phyloP scores from a whole-genome alignment of 164 flowering plant genomes.

The Vitis rupestris region DNA sequence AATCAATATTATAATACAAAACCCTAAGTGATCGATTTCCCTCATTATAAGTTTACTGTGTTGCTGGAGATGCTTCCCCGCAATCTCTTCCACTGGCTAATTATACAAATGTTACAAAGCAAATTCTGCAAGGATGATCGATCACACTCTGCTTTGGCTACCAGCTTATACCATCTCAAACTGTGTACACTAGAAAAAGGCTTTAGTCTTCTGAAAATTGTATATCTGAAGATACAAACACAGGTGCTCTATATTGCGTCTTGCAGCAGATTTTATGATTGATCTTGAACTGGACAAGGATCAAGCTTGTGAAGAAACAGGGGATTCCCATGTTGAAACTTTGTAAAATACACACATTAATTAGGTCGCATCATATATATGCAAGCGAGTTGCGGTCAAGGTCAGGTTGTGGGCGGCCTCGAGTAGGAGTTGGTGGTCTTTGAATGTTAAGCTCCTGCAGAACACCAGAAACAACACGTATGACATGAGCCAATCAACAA shows the following conservation, averaged over 20 bases:
- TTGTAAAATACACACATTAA: not conserved
- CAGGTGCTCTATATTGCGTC: not conserved
- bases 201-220: constrained; percentile 6
- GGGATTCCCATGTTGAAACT: not conserved
- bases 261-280: not conserved
- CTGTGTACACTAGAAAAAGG: constrained; percentile 7
- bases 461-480: not conserved
- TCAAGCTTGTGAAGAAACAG: not conserved
- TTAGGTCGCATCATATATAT: constrained; percentile 50
- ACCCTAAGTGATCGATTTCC: constrained; percentile 3
- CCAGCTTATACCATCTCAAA: constrained; percentile 9
- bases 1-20: constrained; percentile 21
- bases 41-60: constrained; percentile 4
- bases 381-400: constrained; percentile 88
- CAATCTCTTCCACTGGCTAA: constrained; percentile 2
- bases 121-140: not conserved
- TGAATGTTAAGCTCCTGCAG: constrained; percentile 91
- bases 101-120: constrained; percentile 14
- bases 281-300: not conserved
- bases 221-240: constrained; percentile 11
- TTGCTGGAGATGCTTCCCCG: constrained; percentile 9
- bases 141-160: not conserved
- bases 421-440: constrained; percentile 96
- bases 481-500: not conserved
- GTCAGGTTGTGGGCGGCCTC: constrained; percentile 95